phyloP scores from a whole-genome alignment of 192 early-diverging fungal species.

The Podila epigama region DNA sequence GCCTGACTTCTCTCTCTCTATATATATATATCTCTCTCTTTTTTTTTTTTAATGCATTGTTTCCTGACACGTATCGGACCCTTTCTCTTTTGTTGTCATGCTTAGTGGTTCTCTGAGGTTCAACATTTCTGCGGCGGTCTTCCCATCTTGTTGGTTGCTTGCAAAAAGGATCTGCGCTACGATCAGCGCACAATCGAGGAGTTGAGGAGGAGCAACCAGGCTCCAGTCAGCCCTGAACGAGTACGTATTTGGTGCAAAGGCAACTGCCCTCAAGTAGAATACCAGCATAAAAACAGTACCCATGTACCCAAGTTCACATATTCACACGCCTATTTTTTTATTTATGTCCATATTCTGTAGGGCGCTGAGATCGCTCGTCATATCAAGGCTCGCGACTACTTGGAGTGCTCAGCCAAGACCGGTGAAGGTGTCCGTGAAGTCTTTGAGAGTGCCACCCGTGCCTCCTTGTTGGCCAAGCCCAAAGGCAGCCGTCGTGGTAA shows the following conservation, averaged over 20 bases:
- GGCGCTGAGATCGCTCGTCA: conserved; percentile 79
- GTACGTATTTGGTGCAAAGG: conserved; percentile 57
- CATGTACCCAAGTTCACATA: no score
- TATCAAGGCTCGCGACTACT: conserved; percentile 86
- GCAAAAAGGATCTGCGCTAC: conserved; percentile 90
- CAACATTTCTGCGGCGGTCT: conserved; percentile 84
- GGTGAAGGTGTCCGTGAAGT: conserved; percentile 84
- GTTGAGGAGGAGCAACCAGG: conserved; percentile 74
- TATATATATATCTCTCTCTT: background rate
- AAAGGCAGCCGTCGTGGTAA: conserved; percentile 15
- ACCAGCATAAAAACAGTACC: no score
- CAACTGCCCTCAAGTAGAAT: no score
- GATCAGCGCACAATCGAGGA: conserved; percentile 81
- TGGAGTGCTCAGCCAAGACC: conserved; percentile 91
- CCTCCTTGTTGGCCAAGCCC: conserved; percentile 67
- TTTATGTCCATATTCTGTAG: no score
- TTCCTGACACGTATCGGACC: no score
- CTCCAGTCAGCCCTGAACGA: conserved; percentile 77
- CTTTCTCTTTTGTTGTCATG: no score
- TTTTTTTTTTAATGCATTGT: background rate
- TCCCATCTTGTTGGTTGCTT: conserved; percentile 86
- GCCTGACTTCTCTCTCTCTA: background rate
- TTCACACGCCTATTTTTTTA: no score
- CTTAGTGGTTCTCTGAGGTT: conserved; percentile 90
- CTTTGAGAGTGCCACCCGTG: conserved; percentile 87